Percentiles rank a stretch among this genome's conserved stretches.
Evolutionary conservation across 2,329 filamentous ascomycete species (phyloP).

Genomic region (Dactylellina haptotyla): DNA sequence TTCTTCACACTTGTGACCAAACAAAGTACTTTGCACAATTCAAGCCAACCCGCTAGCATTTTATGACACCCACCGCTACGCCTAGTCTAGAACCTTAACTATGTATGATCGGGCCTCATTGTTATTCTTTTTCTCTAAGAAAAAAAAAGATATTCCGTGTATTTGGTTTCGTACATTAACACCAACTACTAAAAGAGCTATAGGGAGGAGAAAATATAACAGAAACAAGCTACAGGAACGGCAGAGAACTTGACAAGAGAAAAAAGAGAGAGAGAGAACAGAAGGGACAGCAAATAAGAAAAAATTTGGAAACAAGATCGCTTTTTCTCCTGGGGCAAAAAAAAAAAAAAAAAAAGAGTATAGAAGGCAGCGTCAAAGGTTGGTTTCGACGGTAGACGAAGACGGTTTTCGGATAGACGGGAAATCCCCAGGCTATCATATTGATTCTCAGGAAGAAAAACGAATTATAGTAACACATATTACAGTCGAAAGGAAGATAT

Average conservation of each 20-base stretch:
- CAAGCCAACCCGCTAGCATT: no score
- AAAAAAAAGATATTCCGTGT: slow-evolving; percentile 46
- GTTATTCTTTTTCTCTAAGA: neutral
- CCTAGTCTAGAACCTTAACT: no score
- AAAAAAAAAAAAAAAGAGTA: slow-evolving; percentile 47
- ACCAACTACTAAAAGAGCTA: slow-evolving; percentile 54
- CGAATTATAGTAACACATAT: slow-evolving; percentile 61
- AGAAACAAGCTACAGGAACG: slow-evolving; percentile 51
- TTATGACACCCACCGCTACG: no score
- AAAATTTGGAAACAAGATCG: slow-evolving; percentile 56
- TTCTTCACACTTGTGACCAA: no score
- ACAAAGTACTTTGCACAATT: no score
- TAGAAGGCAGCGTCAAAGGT: slow-evolving; percentile 57
- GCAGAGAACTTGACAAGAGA: slow-evolving; percentile 8
- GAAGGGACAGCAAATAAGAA: slow-evolving; percentile 1
- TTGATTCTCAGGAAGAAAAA: slow-evolving; percentile 59
- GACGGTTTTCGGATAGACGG: slow-evolving; percentile 57
- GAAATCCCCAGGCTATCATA: slow-evolving; percentile 59
- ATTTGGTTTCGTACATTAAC: slow-evolving; percentile 54
- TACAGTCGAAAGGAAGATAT: slow-evolving; percentile 59
- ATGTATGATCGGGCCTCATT: neutral
- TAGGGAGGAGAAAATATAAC: slow-evolving; percentile 24
- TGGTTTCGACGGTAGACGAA: slow-evolving; percentile 35
- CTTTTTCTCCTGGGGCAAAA: slow-evolving; percentile 57
- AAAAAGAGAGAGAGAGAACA: neutral